These are phyloP conservation scores for Mycena venus DNA, from an alignment of 768 basidiomycete species.

Conservation along the genomic window DNA sequence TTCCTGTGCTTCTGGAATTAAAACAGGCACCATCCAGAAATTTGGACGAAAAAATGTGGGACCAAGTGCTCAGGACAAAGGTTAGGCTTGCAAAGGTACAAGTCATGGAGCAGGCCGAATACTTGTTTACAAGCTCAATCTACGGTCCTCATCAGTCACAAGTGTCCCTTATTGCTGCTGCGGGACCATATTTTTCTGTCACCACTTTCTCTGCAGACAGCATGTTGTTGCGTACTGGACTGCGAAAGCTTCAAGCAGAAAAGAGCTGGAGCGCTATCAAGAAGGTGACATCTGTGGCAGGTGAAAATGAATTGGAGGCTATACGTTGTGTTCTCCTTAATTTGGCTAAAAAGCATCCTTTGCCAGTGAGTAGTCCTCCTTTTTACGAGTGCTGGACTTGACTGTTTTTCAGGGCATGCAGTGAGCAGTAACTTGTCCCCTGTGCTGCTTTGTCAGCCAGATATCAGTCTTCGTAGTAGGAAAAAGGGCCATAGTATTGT, in stretches of 20 bases:
- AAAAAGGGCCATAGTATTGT: too few relatives aligned
- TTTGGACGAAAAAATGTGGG: neutral
- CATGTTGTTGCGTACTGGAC: neutral
- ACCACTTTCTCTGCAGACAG: neutral
- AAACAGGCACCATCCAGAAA: neutral
- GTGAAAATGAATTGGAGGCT: neutral
- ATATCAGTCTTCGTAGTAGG: neutral
- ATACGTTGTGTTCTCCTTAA: neutral
- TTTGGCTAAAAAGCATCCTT: neutral
- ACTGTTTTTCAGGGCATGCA: neutral
- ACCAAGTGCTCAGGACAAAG: neutral
- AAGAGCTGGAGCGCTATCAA: neutral
- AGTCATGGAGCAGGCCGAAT: neutral
- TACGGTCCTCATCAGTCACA: neutral
- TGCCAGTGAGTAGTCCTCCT: neutral
- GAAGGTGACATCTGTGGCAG: neutral
- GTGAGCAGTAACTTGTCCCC: neutral
- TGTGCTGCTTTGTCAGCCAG: neutral
- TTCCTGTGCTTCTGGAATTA: neutral
- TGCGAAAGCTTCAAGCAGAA: neutral
- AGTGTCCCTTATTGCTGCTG: neutral
- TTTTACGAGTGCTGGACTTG: neutral
- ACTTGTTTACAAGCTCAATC: neutral
- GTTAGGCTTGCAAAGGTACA: neutral
- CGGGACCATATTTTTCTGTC: neutral